Percentiles rank a stretch among this genome's conserved stretches.
Evolutionary conservation across 176 grass and related monocot genomes (phyloP).

Genomic region (Cocos nucifera): DNA sequence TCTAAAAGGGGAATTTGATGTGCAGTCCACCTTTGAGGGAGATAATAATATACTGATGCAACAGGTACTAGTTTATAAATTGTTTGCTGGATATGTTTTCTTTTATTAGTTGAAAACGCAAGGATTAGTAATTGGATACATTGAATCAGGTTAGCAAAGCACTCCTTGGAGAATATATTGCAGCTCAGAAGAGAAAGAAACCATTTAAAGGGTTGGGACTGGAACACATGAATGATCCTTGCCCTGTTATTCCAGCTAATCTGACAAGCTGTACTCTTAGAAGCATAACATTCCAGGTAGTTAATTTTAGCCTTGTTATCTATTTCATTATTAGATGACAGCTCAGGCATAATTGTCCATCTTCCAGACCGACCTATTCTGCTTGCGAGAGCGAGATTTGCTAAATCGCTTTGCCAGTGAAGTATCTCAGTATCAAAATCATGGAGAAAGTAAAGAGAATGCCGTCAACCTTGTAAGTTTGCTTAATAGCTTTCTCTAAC

Average conservation of each 20-base stretch:
- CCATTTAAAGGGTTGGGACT: slow-evolving; percentile 72
- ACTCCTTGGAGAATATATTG: slow-evolving; percentile 68
- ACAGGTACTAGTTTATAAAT: slow-evolving; percentile 48
- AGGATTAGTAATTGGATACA: slow-evolving; percentile 20
- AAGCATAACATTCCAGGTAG: slow-evolving; percentile 78
- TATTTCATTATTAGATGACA: no score
- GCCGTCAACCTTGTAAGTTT: slow-evolving; percentile 68
- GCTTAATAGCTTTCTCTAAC: no score
- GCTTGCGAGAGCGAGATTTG: slow-evolving; percentile 83
- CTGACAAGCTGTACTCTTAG: slow-evolving; percentile 64
- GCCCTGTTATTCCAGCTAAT: slow-evolving; percentile 57
- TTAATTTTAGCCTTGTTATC: neutral
- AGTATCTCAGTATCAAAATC: slow-evolving; percentile 47
- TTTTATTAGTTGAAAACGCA: slow-evolving; percentile 3
- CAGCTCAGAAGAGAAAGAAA: slow-evolving; percentile 50
- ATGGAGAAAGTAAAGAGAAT: slow-evolving; percentile 64
- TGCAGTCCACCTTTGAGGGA: slow-evolving; percentile 96
- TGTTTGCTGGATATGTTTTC: slow-evolving; percentile 1
- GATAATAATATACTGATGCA: slow-evolving; percentile 96
- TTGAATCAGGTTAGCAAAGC: slow-evolving; percentile 89
- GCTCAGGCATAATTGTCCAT: no score
- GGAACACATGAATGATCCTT: slow-evolving; percentile 78
- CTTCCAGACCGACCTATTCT: slow-evolving; percentile 68
- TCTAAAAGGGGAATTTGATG: slow-evolving; percentile 97
- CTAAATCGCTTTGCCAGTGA: slow-evolving; percentile 51